Evolutionary conservation across 2,329 filamentous ascomycete species (phyloP).

Genomic region (Colletotrichum sublineola): DNA sequence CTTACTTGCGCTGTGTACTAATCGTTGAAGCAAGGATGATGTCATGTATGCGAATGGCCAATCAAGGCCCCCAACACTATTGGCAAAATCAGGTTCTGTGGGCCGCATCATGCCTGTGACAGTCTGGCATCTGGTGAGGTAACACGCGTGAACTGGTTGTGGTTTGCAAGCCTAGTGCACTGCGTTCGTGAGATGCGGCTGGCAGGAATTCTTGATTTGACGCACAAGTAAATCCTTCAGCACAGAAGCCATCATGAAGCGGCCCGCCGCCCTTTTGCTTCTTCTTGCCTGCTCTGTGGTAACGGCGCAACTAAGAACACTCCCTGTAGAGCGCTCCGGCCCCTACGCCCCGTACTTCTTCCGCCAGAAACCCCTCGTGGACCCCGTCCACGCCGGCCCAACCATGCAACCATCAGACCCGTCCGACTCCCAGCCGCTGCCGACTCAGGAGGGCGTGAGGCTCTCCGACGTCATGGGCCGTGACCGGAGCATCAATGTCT

Average conservation of each 20-base stretch:
- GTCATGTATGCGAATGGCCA: constrained; percentile 23
- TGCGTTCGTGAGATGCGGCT: constrained; percentile 4
- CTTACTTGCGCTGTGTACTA: neutral
- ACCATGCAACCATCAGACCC: constrained; percentile 46
- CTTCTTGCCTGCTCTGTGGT: constrained; percentile 33
- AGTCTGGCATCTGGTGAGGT: constrained; percentile 1
- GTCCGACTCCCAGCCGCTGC: constrained; percentile 47
- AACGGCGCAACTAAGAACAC: constrained; percentile 29
- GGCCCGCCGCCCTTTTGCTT: constrained; percentile 34
- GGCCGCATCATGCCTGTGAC: constrained; percentile 9
- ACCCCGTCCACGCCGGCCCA: constrained; percentile 43
- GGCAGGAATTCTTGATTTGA: constrained; percentile 5
- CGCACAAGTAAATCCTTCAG: neutral
- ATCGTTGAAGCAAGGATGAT: constrained; percentile 25
- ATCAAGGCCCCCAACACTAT: constrained; percentile 20
- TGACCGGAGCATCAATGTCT: constrained; percentile 84
- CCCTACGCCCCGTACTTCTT: constrained; percentile 28
- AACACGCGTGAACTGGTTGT: constrained; percentile 14
- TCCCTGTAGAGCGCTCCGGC: constrained; percentile 37
- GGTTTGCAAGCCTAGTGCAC: constrained; percentile 15
- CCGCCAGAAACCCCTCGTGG: constrained; percentile 40
- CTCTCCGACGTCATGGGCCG: constrained; percentile 88
- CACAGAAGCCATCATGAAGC: constrained; percentile 34
- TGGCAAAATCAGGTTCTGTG: constrained; percentile 23
- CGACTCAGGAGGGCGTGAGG: constrained; percentile 67